Evolutionary conservation across 108 stramenopile species (phyloP).

Genomic region (Cylindrotheca closterium): DNA sequence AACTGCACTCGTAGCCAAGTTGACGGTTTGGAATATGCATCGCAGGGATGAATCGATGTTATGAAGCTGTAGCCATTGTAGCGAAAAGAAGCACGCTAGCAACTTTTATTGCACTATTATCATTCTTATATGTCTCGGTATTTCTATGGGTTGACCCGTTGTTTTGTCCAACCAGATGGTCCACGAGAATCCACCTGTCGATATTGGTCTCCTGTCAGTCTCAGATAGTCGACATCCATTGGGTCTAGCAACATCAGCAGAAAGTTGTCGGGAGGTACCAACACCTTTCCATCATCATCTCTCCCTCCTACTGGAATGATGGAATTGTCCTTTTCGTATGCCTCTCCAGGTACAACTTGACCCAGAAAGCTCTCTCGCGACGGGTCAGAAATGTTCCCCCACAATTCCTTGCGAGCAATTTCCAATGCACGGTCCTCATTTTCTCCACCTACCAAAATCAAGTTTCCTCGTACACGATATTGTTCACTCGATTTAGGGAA

Average conservation of each 20-base stretch:
- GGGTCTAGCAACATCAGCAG: constrained; percentile 80
- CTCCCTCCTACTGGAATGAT: constrained; percentile 60
- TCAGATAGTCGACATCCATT: constrained; percentile 66
- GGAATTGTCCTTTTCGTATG: constrained; percentile 29
- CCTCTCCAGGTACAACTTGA: constrained; percentile 39
- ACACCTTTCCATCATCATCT: constrained; percentile 65
- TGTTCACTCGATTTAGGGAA: constrained; percentile 86
- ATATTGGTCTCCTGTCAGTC: constrained; percentile 76
- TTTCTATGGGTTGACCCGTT: constrained; percentile 40
- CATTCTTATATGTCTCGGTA: no score
- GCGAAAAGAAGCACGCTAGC: no score
- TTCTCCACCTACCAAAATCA: constrained; percentile 67
- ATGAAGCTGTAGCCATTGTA: no score
- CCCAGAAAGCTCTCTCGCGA: constrained; percentile 81
- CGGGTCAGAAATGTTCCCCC: constrained; percentile 75
- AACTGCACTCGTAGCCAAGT: not conserved
- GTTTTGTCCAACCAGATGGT: constrained; percentile 13
- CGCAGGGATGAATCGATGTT: no score
- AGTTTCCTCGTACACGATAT: constrained; percentile 74
- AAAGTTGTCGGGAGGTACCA: constrained; percentile 76
- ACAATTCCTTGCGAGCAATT: constrained; percentile 66
- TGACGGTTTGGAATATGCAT: no score
- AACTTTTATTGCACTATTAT: no score
- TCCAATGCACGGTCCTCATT: constrained; percentile 34
- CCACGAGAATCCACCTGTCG: constrained; percentile 58